phyloP scores from a whole-genome alignment of 768 basidiomycete species.

The Austroboletus festivus region DNA sequence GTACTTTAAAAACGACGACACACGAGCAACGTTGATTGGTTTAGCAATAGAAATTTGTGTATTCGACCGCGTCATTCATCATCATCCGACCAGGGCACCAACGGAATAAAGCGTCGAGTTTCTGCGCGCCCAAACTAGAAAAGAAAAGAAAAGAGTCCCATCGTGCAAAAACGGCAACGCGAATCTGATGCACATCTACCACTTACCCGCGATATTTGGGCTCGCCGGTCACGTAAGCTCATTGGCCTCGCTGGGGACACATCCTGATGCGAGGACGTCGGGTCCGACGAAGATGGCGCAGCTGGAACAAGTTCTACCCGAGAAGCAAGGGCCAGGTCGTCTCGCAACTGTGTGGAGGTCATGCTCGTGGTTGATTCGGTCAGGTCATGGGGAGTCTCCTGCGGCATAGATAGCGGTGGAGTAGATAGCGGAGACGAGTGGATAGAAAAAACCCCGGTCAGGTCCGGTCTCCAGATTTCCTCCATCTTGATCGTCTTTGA shows the following conservation, averaged over 20 bases:
- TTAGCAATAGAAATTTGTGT: conserved; percentile 10
- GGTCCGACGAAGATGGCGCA: neutral
- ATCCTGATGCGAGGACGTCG: neutral
- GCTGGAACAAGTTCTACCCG: neutral
- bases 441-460: conserved; percentile 13
- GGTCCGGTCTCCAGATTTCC: conserved; percentile 8
- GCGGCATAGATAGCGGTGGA: conserved; percentile 4
- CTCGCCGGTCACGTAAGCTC: conserved; percentile 32
- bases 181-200: neutral
- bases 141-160: neutral
- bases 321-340: neutral
- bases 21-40: conserved; percentile 13
- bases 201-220: conserved; percentile 29
- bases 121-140: conserved; percentile 28
- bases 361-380: neutral
- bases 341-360: neutral
- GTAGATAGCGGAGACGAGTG: conserved; percentile 15
- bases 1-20: conserved; percentile 1
- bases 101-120: too few species aligned
- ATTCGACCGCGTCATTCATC: conserved; percentile 18
- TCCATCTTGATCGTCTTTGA: conserved; percentile 19
- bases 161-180: neutral
- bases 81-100: conserved; percentile 32
- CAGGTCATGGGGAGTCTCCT: neutral
- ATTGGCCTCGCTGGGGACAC: conserved; percentile 24